phyloP scores from a whole-genome alignment of 306 rosid species.

The Hippophae rhamnoides region DNA sequence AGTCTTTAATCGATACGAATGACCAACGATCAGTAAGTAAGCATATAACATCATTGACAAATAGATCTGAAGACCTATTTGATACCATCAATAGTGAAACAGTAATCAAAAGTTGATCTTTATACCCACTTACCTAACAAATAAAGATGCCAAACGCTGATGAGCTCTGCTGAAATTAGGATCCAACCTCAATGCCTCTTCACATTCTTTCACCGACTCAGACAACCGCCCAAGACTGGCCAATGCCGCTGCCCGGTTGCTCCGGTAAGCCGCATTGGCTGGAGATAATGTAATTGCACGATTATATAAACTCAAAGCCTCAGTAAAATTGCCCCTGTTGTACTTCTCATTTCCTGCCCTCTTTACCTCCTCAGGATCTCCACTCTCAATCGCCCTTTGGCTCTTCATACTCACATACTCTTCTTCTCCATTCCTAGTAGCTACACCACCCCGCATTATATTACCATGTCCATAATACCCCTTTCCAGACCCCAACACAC shows the following conservation, averaged over 20 bases:
- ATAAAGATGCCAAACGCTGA: constrained; percentile 73
- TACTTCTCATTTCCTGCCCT: constrained; percentile 75
- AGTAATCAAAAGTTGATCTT: not conserved
- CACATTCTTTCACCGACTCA: constrained; percentile 79
- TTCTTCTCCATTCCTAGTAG: constrained; percentile 21
- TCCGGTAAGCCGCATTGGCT: constrained; percentile 56
- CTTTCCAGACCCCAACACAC: constrained; percentile 71
- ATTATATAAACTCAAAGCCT: constrained; percentile 74
- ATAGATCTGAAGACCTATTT: too few relatives aligned
- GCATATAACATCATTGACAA: too few relatives aligned
- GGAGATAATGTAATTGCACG: constrained; percentile 71
- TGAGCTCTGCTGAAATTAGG: constrained; percentile 77
- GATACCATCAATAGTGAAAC: too few relatives aligned
- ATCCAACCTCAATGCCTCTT: constrained; percentile 81
- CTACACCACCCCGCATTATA: constrained; percentile 70
- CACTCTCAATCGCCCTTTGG: constrained; percentile 22
- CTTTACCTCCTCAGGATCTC: constrained; percentile 83
- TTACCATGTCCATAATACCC: constrained; percentile 89
- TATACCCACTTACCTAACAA: constrained; percentile 50
- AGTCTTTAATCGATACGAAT: too few relatives aligned
- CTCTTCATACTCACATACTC: not conserved
- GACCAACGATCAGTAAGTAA: too few relatives aligned
- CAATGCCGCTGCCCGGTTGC: constrained; percentile 91
- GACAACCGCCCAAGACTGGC: constrained; percentile 53
- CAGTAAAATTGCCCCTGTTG: constrained; percentile 54